Evolutionary conservation across 345 rosid genomes (phyloP).

Genomic region (Balakata baccata): DNA sequence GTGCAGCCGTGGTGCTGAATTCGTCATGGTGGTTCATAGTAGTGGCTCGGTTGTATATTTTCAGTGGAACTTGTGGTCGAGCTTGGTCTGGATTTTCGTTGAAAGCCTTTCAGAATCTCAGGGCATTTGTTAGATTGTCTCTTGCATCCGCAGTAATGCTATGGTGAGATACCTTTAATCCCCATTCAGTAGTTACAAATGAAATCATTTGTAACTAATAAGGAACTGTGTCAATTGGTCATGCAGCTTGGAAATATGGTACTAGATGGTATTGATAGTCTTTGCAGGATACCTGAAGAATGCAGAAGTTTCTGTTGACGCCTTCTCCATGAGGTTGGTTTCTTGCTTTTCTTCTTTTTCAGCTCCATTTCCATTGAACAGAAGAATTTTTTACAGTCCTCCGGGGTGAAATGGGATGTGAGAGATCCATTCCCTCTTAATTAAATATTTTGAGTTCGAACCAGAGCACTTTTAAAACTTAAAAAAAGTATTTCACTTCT

Average conservation of each 20-base stretch:
- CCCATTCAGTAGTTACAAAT: not conserved
- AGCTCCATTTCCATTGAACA: not conserved
- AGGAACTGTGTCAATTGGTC: not conserved
- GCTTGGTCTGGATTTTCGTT: conserved; percentile 82
- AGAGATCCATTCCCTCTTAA: no score
- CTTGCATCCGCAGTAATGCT: conserved; percentile 91
- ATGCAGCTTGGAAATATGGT: conserved; percentile 27
- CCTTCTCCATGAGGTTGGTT: conserved; percentile 19
- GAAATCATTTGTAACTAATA: no score
- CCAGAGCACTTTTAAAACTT: no score
- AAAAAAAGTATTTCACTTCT: no score
- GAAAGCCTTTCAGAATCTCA: conserved; percentile 70
- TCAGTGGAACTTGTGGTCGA: conserved; percentile 66
- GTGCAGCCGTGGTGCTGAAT: conserved; percentile 66
- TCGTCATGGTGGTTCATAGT: conserved; percentile 69
- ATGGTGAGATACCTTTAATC: conserved; percentile 46
- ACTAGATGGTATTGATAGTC: conserved; percentile 21
- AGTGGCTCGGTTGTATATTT: conserved; percentile 55
- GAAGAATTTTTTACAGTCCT: no score
- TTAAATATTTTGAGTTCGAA: no score
- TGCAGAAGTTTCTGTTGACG: conserved; percentile 22
- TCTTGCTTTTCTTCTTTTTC: not conserved
- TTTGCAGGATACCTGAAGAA: conserved; percentile 26
- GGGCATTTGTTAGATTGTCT: conserved; percentile 69
- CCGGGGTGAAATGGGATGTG: no score